Percentiles rank a stretch among this genome's conserved stretches.
phyloP scores from a whole-genome alignment of 768 basidiomycete species.

The Lactarius indigo region DNA sequence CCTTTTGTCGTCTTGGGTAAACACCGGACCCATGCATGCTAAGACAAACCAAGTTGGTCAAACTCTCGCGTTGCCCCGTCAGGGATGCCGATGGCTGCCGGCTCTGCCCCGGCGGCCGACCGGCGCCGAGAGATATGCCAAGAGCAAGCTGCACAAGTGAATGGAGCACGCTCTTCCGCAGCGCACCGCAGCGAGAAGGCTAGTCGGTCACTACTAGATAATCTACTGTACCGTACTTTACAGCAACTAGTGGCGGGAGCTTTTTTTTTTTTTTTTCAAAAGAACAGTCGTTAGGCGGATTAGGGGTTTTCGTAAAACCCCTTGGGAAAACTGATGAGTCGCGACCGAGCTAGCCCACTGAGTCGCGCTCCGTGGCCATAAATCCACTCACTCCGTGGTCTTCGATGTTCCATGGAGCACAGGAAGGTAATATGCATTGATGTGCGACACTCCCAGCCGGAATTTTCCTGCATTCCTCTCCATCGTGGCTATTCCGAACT shows the following conservation, averaged over 20 bases:
- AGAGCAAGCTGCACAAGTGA: background rate
- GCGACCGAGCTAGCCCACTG: background rate
- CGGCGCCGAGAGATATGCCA: background rate
- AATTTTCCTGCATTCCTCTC: background rate
- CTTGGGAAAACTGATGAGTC: background rate
- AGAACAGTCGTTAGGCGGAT: background rate
- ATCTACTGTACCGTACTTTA: too few species aligned
- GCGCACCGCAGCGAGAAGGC: too few species aligned
- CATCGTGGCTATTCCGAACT: background rate
- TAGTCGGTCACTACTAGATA: too few species aligned
- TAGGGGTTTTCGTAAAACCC: background rate
- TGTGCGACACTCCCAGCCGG: background rate
- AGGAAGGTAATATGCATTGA: background rate
- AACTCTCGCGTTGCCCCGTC: background rate
- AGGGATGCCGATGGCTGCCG: background rate
- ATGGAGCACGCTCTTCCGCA: background rate
- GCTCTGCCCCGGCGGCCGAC: background rate
- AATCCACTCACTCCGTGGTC: background rate
- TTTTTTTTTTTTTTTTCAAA: too few species aligned
- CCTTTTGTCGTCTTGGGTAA: background rate
- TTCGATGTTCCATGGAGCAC: background rate
- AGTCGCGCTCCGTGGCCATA: too few species aligned
- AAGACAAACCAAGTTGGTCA: too few species aligned
- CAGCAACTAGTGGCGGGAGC: too few species aligned
- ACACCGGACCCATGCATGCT: background rate